Evolutionary conservation across 805 yeast genomes (phyloP).

Genomic region (Suhomyces vadensis): DNA sequence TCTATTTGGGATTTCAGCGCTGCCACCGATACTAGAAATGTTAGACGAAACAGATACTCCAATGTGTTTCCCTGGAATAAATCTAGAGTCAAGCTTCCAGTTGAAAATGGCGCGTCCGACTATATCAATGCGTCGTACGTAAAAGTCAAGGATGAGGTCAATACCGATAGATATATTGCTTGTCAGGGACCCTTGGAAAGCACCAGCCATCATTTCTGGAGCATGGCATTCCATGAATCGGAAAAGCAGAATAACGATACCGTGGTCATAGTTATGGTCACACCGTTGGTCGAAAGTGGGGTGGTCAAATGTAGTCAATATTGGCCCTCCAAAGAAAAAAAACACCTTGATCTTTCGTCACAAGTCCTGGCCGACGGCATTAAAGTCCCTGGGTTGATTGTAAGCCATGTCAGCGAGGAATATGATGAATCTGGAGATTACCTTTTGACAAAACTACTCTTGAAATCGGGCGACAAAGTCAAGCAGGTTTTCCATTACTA

Average conservation of each 20-base stretch:
- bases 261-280: slow-evolving; percentile 40
- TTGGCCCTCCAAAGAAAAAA: slow-evolving; percentile 32
- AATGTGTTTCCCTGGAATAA: slow-evolving; percentile 45
- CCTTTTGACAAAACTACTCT: slow-evolving; percentile 26
- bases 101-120: slow-evolving; percentile 20
- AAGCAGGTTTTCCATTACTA: slow-evolving; percentile 41
- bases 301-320: slow-evolving; percentile 43
- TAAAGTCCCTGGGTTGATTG: slow-evolving; percentile 17
- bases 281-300: slow-evolving; percentile 53
- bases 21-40: slow-evolving; percentile 7
- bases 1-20: slow-evolving; percentile 9
- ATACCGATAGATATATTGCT: slow-evolving; percentile 52
- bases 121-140: slow-evolving; percentile 44
- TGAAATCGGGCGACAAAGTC: slow-evolving; percentile 16
- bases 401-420: slow-evolving; percentile 20
- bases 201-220: slow-evolving; percentile 50
- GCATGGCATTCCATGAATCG: slow-evolving; percentile 46
- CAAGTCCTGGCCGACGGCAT: slow-evolving; percentile 22
- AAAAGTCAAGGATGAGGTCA: not conserved
- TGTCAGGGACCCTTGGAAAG: slow-evolving; percentile 61
- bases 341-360: slow-evolving; percentile 20
- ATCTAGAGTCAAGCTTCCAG: slow-evolving; percentile 34
- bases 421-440: slow-evolving; percentile 21
- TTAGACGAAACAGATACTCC: slow-evolving; percentile 33
- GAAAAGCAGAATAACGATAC: slow-evolving; percentile 24